Evolutionary conservation across 1,139 yeast species (phyloP).

Genomic region (Saccharomyces hybrid): DNA sequence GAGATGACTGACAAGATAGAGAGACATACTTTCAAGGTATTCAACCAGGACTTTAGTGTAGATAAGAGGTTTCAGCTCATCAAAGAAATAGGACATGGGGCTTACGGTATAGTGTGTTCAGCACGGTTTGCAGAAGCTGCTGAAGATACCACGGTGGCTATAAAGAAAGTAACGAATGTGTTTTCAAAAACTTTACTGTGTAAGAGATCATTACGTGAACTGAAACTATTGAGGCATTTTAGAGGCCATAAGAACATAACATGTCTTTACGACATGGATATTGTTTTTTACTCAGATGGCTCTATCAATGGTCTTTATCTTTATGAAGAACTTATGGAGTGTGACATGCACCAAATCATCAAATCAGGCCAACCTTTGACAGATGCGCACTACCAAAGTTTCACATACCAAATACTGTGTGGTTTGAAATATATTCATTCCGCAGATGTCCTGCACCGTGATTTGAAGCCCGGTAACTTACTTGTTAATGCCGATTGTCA

Average conservation of each 20-base stretch:
- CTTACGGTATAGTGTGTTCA: slow-evolving; percentile 92
- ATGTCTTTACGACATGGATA: slow-evolving; percentile 86
- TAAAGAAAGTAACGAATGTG: slow-evolving; percentile 87
- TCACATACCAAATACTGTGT: slow-evolving; percentile 83
- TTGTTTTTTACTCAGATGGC: slow-evolving; percentile 44
- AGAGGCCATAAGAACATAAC: slow-evolving; percentile 91
- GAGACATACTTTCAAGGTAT: slow-evolving; percentile 52
- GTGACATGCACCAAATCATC: slow-evolving; percentile 96
- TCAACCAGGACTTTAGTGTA: slow-evolving; percentile 82
- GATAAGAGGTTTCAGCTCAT: slow-evolving; percentile 78
- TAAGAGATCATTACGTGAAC: slow-evolving; percentile 81
- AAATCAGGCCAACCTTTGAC: slow-evolving; percentile 90
- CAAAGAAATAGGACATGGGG: slow-evolving; percentile 93
- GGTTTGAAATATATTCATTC: slow-evolving; percentile 92
- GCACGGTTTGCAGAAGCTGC: slow-evolving; percentile 66
- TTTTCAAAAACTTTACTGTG: slow-evolving; percentile 82
- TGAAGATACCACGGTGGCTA: slow-evolving; percentile 80
- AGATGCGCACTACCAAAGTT: slow-evolving; percentile 90
- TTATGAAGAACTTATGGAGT: slow-evolving; percentile 94
- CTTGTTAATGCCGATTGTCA: slow-evolving; percentile 95
- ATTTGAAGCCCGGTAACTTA: slow-evolving; percentile 87
- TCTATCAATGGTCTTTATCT: slow-evolving; percentile 85
- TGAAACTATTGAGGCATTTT: slow-evolving; percentile 81
- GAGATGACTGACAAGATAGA: slow-evolving; percentile 23
- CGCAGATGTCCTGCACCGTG: slow-evolving; percentile 92